phyloP scores from a whole-genome alignment of 2,329 filamentous ascomycete species.

The Aspergillus glaucus region DNA sequence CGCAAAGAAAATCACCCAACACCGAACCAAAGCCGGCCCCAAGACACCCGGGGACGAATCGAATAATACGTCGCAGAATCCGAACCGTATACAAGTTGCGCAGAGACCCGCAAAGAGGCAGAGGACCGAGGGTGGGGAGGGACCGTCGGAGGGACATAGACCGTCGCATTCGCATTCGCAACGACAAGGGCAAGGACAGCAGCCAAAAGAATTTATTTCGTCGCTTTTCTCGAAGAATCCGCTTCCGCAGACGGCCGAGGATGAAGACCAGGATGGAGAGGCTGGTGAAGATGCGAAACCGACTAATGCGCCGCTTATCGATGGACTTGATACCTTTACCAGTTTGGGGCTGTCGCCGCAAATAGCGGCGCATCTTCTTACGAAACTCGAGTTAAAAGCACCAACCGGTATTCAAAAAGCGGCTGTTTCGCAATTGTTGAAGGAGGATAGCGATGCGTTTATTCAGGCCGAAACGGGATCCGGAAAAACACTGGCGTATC shows the following conservation, averaged over 20 bases:
- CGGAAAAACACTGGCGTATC: conserved; percentile 93
- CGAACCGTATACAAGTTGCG: conserved; percentile 28
- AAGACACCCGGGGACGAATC: conserved; percentile 5
- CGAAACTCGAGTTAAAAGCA: conserved; percentile 80
- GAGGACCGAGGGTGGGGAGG: conserved; percentile 36
- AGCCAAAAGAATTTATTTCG: conserved; percentile 66
- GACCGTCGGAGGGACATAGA: conserved; percentile 16
- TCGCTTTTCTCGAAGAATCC: conserved; percentile 92
- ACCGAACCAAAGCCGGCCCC: conserved; percentile 41
- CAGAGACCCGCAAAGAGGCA: conserved; percentile 36
- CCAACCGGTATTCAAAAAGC: conserved; percentile 94
- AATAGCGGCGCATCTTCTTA: conserved; percentile 73
- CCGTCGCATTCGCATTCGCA: conserved; percentile 14
- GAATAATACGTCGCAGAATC: conserved; percentile 18
- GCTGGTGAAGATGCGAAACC: conserved; percentile 51
- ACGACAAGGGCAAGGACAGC: conserved; percentile 31
- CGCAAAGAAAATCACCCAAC: conserved; percentile 63
- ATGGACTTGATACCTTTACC: conserved; percentile 79
- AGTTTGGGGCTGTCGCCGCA: conserved; percentile 74
- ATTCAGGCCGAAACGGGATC: conserved; percentile 96
- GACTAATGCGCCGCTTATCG: conserved; percentile 83
- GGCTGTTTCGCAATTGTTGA: conserved; percentile 72
- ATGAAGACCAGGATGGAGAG: conserved; percentile 32
- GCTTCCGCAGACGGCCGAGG: conserved; percentile 54
- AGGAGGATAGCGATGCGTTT: conserved; percentile 82